Evolutionary conservation across 2,329 filamentous ascomycete genomes (phyloP), one percentile per base, ranked within the genome.

Genomic region (Epichloe brachyelytri): DNA sequence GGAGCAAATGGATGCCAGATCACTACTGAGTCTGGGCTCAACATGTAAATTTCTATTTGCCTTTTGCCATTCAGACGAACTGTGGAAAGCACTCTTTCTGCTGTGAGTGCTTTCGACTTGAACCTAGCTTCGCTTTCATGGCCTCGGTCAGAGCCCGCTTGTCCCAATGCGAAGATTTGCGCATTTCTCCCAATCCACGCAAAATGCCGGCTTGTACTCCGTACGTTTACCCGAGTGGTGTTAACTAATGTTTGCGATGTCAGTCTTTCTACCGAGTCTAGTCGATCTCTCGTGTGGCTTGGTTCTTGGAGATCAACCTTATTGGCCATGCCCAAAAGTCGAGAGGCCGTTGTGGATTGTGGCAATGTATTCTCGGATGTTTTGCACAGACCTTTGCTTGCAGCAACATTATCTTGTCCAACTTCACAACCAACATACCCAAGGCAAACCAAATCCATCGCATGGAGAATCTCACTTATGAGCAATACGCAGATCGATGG

Each of bases 11-110:
- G 83, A 90, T 59, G 71, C 78, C 46, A 59, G 66, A 10, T 72
- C 75, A 49, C 70, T 97, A 49, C 67, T 83, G 51, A 69, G 68
- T 7, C 70, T 97, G 41, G 88, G 88, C 8, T 78, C 78, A 51
- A 86, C 89, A 5, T 95, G 90, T 72, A 88, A 82, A 64, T 89
- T 87, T 49, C 70, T 97, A 15, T 91, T 89, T 72, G 90, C 89
- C 1, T 94, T 91, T 63, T 86, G 84, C 50, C 76, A 83, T 47
- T 80, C 80, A 46, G 91, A 96, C 56, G 91, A 97, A 60, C 66
- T 96, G 37, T 97, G 91, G 91, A 90, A 93, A 67, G 68, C 82
- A 17, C 67, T 95, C 19, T 94, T 91, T 60, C 75, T 95, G 56
- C 78, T 81, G 89, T 95, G 82, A 80, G 88, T 82, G 41, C 50